A percentile compares a stretch with the other conserved stretches of the same genome.
Evolutionary conservation across 176 grass and related monocot species (phyloP).

Genomic region (Tuctoria greenei): DNA sequence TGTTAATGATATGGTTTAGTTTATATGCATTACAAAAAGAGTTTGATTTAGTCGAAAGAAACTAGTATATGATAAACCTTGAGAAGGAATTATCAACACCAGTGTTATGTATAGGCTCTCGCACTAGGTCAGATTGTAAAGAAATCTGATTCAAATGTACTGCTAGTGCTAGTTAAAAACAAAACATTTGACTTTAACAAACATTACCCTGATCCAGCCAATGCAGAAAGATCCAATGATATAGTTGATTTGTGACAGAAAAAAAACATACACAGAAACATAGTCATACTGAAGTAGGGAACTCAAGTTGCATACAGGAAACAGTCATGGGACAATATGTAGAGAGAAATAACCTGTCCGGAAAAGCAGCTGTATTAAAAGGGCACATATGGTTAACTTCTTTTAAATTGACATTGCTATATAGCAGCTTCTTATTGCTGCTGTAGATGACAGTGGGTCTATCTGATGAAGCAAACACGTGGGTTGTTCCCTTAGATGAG

Average conservation of each 20-base stretch:
- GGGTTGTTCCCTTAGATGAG: constrained; percentile 88
- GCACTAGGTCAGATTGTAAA: not conserved
- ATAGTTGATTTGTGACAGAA: not conserved
- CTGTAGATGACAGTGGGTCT: constrained; percentile 95
- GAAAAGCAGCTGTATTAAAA: constrained; percentile 91
- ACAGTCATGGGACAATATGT: not conserved
- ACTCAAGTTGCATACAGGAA: not conserved
- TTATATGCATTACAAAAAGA: not conserved
- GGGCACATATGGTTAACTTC: constrained; percentile 98
- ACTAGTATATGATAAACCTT: not conserved
- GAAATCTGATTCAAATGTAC: constrained; percentile 15
- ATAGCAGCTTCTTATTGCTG: constrained; percentile 96
- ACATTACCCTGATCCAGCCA: not conserved
- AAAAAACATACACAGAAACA: constrained; percentile 18
- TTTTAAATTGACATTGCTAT: constrained; percentile 98
- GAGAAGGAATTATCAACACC: not conserved
- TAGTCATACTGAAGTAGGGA: not conserved
- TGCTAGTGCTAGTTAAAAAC: not conserved
- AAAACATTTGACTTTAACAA: not conserved
- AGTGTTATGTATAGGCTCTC: not conserved
- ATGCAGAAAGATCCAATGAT: not conserved
- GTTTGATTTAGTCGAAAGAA: not conserved
- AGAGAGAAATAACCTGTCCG: constrained; percentile 71
- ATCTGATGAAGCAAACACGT: constrained; percentile 96
- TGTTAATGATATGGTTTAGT: constrained; percentile 7